Evolutionary conservation across 2,329 filamentous ascomycete genomes (phyloP), one percentile per base, ranked within the genome.

Genomic region (Pseudogymnoascus sp.): DNA sequence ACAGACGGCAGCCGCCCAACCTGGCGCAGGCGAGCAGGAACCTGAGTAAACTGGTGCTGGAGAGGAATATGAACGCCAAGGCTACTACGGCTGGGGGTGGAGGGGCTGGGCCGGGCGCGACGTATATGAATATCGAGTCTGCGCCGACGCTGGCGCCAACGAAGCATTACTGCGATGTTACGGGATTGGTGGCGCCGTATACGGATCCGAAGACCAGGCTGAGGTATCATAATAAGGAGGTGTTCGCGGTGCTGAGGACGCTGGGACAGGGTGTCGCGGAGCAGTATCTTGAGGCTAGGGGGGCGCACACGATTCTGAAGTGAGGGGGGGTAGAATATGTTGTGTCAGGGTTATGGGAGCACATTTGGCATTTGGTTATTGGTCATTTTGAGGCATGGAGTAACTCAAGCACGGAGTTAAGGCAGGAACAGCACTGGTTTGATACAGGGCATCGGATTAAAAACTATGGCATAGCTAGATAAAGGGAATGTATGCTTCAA

Each of bases 61-160:
- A 96, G 75, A 94, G 90, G 81, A 93, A 85, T 67, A 78, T 87
- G 62, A 78, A 78, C 71, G 72, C 74, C 24, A 64, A 69, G 50
- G 71, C 69, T 17, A 64, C 63, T 64, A 68, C 60, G 6, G 66
- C 65, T 31, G 71, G 71, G 4, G 69, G 71, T 40, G 70, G 74
- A n/a, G 73, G 76, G 1, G 77, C 78, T 5, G 88, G 87, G 0
- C 90, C 89, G 0, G 84, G 82, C 33, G 89, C 89, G 33, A 97
- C 94, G 1, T 99, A 97, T 74, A 96, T 91, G 5, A 97, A 97
- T 72, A 95, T 99, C 65, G 94, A 97, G 74, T 92, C 90, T 57
- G 93, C 94, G 2, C 94, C 94, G 39, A 94, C 89, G 63, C 78
- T 97, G 69, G 88, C 88, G 59, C 88, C 91, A 67, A 84, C 90